Evolutionary conservation across 768 basidiomycete species (phyloP), one percentile per base, ranked within the genome.

Genomic region (Suillus ampliporus): DNA sequence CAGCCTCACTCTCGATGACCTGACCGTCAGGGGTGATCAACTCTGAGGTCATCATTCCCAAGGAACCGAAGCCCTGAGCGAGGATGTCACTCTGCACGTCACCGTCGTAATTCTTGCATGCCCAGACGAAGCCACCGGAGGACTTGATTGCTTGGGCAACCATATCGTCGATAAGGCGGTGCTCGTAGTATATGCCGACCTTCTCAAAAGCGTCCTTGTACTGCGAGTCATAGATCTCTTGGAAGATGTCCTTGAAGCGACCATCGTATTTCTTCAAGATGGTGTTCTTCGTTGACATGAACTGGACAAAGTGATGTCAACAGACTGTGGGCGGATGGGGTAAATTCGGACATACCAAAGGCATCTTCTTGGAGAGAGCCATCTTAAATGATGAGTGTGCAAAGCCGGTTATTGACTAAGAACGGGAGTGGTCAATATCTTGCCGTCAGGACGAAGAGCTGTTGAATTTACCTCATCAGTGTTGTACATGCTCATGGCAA

Each of bases 31-130:
- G 97, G 2, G 97, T 97, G 74, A 97, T 87, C 61, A 97, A 84
- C 74, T 98, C 96, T 46, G 87, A 89, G 21, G 95, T 97, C 97
- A 99, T 99, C 94, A 99, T 97, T 26, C 97, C 97, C 50, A 99
- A 81, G 51, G 86, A 89, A 62, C 97, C 97, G 74, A 97, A 99
- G 62, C 97, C 97, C 79, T 99, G 97, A 0, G 97, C 97, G 64
- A 99, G 90, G 70, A 97, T 95, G 73, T 98, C 95, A 65, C 87
- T 89, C 80, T 95, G 89, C 56, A 90, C 88, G 72, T 93, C 92
- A 47, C 93, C 93, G 68, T 95, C 94, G 72, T 94, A 90, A 77
- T 89, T 89, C 79, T 89, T 89, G 69, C 79, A 80, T 11, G 88
- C 88, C 88, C 87, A 89, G 14, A 89, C 86, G 77, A 94, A 96